Base-by-base conservation (phyloP, 768 basidiomycete species). In the Lactarius vividus region DNA sequence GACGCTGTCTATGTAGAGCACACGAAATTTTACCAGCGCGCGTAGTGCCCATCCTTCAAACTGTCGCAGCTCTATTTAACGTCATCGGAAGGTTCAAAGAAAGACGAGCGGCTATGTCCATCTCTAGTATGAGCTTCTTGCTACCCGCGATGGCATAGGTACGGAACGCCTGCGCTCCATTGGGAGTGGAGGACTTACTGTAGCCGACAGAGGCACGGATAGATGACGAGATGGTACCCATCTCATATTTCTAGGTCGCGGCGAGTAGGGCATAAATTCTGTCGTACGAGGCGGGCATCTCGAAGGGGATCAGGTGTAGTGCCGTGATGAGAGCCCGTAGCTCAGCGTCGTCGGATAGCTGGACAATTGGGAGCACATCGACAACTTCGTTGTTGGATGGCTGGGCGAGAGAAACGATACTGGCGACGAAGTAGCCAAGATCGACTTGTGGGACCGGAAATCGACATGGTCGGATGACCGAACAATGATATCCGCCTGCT, bases 401-500 rank as follows among this genome's bases (percentile, higher is more conserved):
- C n/a, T 46, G 56, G 16, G 63, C 29, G 18, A 64, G 42, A 6
- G 57, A 57, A 57, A 64, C 23, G 15, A 64, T 64, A 20, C 72
- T 5, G 78, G 70, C 15, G 80, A 83, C 2, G 82, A 79, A 64
- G 73, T 77, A 31, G 77, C 75, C 33, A 84, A 70, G 33, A 82
- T 76, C 54, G 78, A 70, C 56, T 78, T 79, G 72, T 81, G 78
- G 54, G 84, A 74, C 39, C 77, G 79, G 69, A 84, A 84, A 18
- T 75, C 67, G 8, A 78, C 75, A 3, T 75, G 78, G 63, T 84
- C 80, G 1, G 75, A 73, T 9, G 81, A 77, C 40, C 76, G 77
- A 37, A 84, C 71, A 52, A 80, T 74, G 62, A 82, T 70, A 67
- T 83, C 81, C 15, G 79, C 80, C 18, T 29, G 8, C 26, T 42